Evolutionary conservation across 495 filamentous ascomycete genomes (phyloP).

Genomic region (Parathielavia hyrcaniae): DNA sequence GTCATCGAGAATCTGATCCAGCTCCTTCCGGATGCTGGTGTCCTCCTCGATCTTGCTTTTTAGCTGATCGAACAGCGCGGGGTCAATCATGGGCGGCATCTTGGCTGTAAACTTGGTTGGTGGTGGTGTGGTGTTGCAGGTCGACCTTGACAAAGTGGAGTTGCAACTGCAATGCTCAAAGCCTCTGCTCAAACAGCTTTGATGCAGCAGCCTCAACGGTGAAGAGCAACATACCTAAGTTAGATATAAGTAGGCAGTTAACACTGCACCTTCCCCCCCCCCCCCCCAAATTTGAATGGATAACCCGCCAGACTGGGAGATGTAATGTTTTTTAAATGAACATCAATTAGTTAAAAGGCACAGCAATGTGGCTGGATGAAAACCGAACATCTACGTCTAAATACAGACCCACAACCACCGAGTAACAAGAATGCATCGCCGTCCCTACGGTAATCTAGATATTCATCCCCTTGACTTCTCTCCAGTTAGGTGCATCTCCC

Average conservation of each 20-base stretch:
- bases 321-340: too few species aligned
- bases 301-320: too few species aligned
- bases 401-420: too few species aligned
- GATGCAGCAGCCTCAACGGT: background rate
- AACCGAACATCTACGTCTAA: background rate
- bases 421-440: background rate
- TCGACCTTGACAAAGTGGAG: constrained; percentile 3
- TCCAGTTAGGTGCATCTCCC: constrained; percentile 7
- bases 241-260: too few species aligned
- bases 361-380: too few species aligned
- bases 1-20: constrained; percentile 70
- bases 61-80: constrained; percentile 78
- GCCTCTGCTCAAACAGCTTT: background rate
- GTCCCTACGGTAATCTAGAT: background rate
- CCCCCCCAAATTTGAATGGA: too few species aligned
- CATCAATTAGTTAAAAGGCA: too few species aligned
- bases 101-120: background rate
- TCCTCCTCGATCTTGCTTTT: constrained; percentile 90
- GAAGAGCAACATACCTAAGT: too few species aligned
- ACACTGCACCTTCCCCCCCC: too few species aligned
- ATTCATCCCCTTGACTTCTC: background rate
- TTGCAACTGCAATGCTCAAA: background rate
- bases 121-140: background rate
- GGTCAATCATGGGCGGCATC: constrained; percentile 57
- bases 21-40: constrained; percentile 67